A percentile compares a stretch with the other conserved stretches of the same genome.
Evolutionary conservation across 225 moss, liverwort and hornwort species (phyloP).

Genomic region (Pseudoscleropodium purum): DNA sequence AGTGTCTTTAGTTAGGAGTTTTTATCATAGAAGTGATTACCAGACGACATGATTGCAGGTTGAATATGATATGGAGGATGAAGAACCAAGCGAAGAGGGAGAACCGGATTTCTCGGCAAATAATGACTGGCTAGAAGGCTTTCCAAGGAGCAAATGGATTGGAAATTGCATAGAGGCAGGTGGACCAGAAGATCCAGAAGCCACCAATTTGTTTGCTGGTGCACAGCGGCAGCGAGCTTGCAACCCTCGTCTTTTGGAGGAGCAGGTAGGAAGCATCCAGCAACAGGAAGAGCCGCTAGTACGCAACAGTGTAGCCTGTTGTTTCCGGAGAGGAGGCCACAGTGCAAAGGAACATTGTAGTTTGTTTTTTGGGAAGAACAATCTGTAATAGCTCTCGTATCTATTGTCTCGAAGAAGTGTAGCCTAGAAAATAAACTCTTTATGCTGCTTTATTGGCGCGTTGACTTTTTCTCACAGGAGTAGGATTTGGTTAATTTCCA

Average conservation of each 20-base stretch:
- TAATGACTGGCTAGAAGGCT: slow-evolving; percentile 50
- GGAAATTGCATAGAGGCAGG: slow-evolving; percentile 39
- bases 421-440: background rate
- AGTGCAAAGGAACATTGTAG: background rate
- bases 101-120: background rate
- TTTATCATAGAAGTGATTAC: background rate
- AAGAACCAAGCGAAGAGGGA: slow-evolving; percentile 11
- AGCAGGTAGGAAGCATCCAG: slow-evolving; percentile 44
- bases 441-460: background rate
- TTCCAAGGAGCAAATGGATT: slow-evolving; percentile 57
- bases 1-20: background rate
- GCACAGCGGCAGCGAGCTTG: slow-evolving; percentile 47
- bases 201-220: slow-evolving; percentile 25
- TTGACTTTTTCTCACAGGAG: background rate
- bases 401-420: background rate
- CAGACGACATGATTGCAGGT: slow-evolving; percentile 27
- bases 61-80: slow-evolving; percentile 54
- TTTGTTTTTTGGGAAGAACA: background rate
- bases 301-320: background rate
- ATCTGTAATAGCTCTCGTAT: background rate
- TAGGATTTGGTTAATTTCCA: background rate
- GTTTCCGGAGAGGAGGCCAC: background rate
- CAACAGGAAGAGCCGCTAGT: background rate
- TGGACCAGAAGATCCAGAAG: slow-evolving; percentile 27
- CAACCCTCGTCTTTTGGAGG: slow-evolving; percentile 54